Base-by-base conservation (phyloP, 306 rosid genomes). In the Prunus mongolica region DNA sequence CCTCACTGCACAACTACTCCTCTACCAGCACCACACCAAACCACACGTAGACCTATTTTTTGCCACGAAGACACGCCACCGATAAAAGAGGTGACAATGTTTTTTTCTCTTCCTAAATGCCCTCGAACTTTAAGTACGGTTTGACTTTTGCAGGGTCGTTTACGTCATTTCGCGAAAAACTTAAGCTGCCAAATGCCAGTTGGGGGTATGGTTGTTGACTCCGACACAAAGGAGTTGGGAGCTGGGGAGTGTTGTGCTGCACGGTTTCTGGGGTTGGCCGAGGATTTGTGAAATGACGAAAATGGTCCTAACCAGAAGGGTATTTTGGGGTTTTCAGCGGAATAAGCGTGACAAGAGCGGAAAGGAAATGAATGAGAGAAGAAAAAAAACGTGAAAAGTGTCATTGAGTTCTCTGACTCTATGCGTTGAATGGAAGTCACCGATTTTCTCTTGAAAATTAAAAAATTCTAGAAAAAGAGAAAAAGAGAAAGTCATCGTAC, bases 61-160 rank as follows among this genome's bases (percentile, higher is more conserved):
- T 81, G 89, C 97, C 93, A 89, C 90, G 74, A 89, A 84, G 83
- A 85, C 94, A 91, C 91, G 96, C 94, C 84, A 93, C 86, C 94
- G 44, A 82, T 74, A 82, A 82, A 74, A 75, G 64, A 52, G 86
- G 72, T 54, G 71, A 25, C 71, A 2, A 58, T 45, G 25, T 69
- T 30, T 14, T 0, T 15, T 1, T 3, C 3, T 84, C 69, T 62
- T 62, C 45, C 96, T 67, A 18, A 79, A 19, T 82, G 79, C 91
- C 90, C 66, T 75, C 10, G 6, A 7, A 5, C 3, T 16, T 51
- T 4, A 8, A 3, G 71, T 38, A 44, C 24, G 47, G 60, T 71
- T 87, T 74, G 83, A 87, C 84, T 72, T 24, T 49, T 2, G 6
- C 1, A 3, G 8, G 65, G 67, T 1, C 14, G 61, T 28, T 52